A percentile compares a stretch with the other conserved stretches of the same genome.
Evolutionary conservation across 371 early-diverging fungal genomes (phyloP).

Genomic region (Mucor indicus): DNA sequence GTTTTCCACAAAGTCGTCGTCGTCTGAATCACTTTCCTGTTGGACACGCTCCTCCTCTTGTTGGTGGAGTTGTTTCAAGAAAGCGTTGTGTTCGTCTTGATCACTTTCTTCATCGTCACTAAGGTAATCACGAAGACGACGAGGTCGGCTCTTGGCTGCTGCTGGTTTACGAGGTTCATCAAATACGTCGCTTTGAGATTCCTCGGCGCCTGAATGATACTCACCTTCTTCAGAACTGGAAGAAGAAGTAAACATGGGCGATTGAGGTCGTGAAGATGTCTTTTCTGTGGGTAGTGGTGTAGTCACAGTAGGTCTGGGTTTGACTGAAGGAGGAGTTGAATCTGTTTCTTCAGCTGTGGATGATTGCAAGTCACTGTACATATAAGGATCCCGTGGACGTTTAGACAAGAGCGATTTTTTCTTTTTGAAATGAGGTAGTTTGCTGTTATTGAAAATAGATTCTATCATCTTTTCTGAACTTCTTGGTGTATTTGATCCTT

Average conservation of each 20-base stretch:
- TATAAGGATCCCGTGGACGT: no score
- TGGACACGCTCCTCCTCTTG: slow-evolving; percentile 26
- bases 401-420: slow-evolving; percentile 8
- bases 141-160: not conserved
- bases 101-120: slow-evolving; percentile 41
- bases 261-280: not conserved
- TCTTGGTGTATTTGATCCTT: no score
- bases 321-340: no score
- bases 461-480: slow-evolving; percentile 17
- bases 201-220: slow-evolving; percentile 24
- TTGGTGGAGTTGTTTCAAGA: slow-evolving; percentile 48
- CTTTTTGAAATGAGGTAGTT: slow-evolving; percentile 41
- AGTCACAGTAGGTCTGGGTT: no score
- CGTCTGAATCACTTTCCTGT: slow-evolving; percentile 1
- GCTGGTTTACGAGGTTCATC: not conserved
- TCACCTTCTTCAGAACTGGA: slow-evolving; percentile 29
- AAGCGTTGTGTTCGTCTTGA: slow-evolving; percentile 35
- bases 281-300: not conserved
- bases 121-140: slow-evolving; percentile 52
- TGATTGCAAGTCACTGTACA: no score
- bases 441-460: slow-evolving; percentile 11
- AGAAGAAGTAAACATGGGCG: not conserved
- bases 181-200: slow-evolving; percentile 7
- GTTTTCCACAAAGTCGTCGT: slow-evolving; percentile 13
- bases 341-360: not conserved